phyloP scores from a whole-genome alignment of 1,139 yeast species.

The Yamadazyma sp. region DNA sequence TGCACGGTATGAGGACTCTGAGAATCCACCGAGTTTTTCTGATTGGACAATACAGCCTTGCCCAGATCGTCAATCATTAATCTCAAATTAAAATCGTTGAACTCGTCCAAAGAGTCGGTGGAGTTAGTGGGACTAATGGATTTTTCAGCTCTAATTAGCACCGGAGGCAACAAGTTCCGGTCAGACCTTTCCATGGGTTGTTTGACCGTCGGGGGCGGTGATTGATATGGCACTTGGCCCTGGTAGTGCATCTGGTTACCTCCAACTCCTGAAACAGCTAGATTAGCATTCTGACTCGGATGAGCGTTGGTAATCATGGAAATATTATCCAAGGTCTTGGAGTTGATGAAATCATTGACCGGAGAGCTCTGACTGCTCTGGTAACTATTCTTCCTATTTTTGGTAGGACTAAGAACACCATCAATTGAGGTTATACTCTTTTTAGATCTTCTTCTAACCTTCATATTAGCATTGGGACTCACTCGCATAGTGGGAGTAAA shows the following conservation, averaged over 20 bases:
- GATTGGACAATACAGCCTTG: conserved; percentile 41
- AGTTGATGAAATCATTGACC: conserved; percentile 22
- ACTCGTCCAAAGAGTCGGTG: conserved; percentile 4
- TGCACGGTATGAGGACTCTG: conserved; percentile 5
- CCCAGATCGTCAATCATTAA: conserved; percentile 47
- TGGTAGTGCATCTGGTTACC: background rate
- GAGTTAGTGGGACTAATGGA: conserved; percentile 7
- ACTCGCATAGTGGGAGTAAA: conserved; percentile 51
- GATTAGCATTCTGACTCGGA: conserved; percentile 4
- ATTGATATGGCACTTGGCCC: conserved; percentile 13
- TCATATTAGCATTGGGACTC: conserved; percentile 26
- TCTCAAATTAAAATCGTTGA: conserved; percentile 31
- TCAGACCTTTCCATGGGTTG: conserved; percentile 8
- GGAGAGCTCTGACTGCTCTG: conserved; percentile 9
- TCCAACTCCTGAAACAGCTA: conserved; percentile 1
- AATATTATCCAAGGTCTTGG: conserved; percentile 39
- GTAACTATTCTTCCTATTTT: conserved; percentile 3
- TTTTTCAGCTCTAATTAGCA: conserved; percentile 17
- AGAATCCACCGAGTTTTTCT: conserved; percentile 7
- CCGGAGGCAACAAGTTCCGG: conserved; percentile 35
- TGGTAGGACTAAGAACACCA: conserved; percentile 8
- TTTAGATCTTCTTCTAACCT: conserved; percentile 15
- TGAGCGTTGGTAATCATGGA: conserved; percentile 22
- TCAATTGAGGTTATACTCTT: conserved; percentile 13
- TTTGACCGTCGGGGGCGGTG: conserved; percentile 21